Conservation (phyloP, 2,329 filamentous ascomycete genomes). For the Tolypocladium endophyticum region DNA sequence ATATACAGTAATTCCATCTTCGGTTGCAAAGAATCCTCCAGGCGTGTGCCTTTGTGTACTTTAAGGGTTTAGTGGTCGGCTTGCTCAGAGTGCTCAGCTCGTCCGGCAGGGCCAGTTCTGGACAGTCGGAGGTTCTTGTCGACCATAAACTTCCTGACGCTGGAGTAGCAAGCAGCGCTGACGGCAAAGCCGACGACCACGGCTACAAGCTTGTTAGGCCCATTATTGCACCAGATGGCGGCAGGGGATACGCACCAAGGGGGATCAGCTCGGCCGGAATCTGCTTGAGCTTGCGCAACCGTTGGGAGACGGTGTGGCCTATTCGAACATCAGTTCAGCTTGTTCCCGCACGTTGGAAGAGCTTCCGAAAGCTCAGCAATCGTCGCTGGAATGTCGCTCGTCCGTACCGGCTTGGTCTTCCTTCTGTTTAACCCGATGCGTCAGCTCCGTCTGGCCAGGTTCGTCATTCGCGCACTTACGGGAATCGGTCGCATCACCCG, state of each 20-base stretch:
- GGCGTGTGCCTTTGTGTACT: constrained; percentile 1
- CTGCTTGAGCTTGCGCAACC: constrained; percentile 77
- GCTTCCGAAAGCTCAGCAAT: neutral
- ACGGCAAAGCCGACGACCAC: constrained; percentile 82
- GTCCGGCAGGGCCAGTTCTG: constrained; percentile 48
- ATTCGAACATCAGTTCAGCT: constrained; percentile 4
- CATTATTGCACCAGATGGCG: neutral
- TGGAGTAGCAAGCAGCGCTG: constrained; percentile 71
- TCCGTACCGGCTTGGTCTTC: constrained; percentile 57
- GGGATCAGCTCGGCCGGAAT: constrained; percentile 91
- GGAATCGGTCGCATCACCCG: constrained; percentile 62
- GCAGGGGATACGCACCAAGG: constrained; percentile 52
- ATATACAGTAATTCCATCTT: constrained; percentile 8
- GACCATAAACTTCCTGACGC: constrained; percentile 67
- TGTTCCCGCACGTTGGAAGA: neutral
- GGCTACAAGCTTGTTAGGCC: constrained; percentile 36
- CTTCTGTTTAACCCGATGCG: constrained; percentile 33
- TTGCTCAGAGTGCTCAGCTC: constrained; percentile 13
- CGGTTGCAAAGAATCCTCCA: constrained; percentile 4
- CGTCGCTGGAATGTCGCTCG: neutral
- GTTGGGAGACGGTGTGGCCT: constrained; percentile 97
- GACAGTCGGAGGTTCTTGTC: constrained; percentile 89
- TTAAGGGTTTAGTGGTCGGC: constrained; percentile 17
- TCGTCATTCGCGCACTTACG: constrained; percentile 35
- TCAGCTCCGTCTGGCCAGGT: constrained; percentile 12